Evolutionary conservation across 106 monocot genomes (phyloP).

Genomic region (Platanthera zijinensis): DNA sequence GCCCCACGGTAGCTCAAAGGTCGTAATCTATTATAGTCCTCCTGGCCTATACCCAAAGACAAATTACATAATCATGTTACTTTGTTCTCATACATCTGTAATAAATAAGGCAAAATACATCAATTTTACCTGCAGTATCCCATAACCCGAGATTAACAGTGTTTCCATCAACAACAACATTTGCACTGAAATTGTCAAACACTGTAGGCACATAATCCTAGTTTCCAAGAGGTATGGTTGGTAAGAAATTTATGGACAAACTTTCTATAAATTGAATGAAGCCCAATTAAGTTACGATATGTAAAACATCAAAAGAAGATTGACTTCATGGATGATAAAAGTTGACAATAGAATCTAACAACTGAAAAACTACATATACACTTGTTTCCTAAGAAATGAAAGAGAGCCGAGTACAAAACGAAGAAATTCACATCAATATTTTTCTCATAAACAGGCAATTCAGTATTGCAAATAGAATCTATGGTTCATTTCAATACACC

Average conservation of each 20-base stretch:
- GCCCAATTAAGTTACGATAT: background rate
- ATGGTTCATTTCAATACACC: no score
- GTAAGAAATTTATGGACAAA: background rate
- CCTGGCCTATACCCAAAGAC: conserved; percentile 41
- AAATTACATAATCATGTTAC: background rate
- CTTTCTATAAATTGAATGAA: background rate
- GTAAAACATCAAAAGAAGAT: background rate
- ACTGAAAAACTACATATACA: background rate
- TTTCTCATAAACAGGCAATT: no score
- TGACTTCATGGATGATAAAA: background rate
- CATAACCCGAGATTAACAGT: conserved; percentile 7
- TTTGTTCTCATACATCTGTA: background rate
- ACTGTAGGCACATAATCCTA: conserved; percentile 5
- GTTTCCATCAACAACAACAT: conserved; percentile 8
- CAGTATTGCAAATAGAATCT: no score
- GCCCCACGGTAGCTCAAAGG: conserved; percentile 72
- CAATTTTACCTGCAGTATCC: conserved; percentile 7
- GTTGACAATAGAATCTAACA: background rate
- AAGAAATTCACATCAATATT: background rate
- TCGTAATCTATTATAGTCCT: conserved; percentile 69
- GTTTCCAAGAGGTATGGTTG: background rate
- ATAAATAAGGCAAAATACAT: background rate
- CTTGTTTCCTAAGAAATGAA: background rate
- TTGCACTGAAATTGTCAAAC: conserved; percentile 10
- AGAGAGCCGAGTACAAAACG: background rate